phyloP scores from a whole-genome alignment of 108 stramenopile species.

The Fragilariopsis cylindrus region DNA sequence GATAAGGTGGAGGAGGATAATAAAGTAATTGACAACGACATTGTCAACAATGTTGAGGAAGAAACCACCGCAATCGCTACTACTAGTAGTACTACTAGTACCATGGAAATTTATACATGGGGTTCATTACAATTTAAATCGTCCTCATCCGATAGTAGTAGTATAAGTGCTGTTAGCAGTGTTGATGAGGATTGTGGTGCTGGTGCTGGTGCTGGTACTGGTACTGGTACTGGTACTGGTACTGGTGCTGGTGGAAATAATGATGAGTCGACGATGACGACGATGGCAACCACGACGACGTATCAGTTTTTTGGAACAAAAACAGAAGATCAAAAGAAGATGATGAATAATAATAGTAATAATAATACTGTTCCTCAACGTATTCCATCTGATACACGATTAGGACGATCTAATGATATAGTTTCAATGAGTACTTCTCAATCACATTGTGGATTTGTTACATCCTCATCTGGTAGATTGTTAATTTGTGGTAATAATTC shows the following conservation, averaged over 20 bases:
- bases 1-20: too few relatives aligned
- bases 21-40: not conserved
- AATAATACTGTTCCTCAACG: not conserved
- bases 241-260: too few relatives aligned
- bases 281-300: slow-evolving; percentile 24
- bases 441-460: slow-evolving; percentile 58
- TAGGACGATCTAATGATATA: slow-evolving; percentile 46
- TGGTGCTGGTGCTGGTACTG: not conserved
- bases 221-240: not conserved
- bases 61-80: not conserved
- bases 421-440: slow-evolving; percentile 43
- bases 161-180: not conserved
- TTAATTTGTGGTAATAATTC: slow-evolving; percentile 61
- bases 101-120: slow-evolving; percentile 2
- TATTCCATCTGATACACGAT: slow-evolving; percentile 33
- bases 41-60: not conserved
- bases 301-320: slow-evolving; percentile 7
- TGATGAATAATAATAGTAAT: not conserved
- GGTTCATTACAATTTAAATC: not conserved
- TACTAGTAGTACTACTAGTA: not conserved
- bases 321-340: not conserved
- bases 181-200: not conserved
- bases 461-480: slow-evolving; percentile 43
- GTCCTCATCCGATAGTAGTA: not conserved
- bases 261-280: slow-evolving; percentile 47